Evolutionary conservation across 176 grass and related monocot genomes (phyloP).

Genomic region (Saccharum spontaneum): DNA sequence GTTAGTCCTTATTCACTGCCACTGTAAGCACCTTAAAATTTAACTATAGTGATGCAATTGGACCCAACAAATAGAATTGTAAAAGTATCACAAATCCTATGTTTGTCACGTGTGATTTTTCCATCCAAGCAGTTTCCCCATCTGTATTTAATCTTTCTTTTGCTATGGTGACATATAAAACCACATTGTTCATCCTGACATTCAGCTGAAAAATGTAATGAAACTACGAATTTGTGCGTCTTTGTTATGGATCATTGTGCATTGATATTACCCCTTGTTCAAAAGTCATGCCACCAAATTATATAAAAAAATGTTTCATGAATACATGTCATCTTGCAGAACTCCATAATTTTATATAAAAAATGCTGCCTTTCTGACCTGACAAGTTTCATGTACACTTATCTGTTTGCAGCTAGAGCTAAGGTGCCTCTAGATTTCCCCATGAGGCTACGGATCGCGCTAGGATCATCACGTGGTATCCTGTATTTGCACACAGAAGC

Average conservation of each 20-base stretch:
- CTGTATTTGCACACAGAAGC: slow-evolving; percentile 69
- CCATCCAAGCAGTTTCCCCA: background rate
- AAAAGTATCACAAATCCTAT: background rate
- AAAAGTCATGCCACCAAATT: background rate
- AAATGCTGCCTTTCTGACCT: too few relatives aligned
- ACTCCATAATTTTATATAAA: too few relatives aligned
- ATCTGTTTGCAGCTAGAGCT: slow-evolving; percentile 39
- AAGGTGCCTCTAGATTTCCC: slow-evolving; percentile 50
- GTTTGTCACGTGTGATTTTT: background rate
- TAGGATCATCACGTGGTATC: slow-evolving; percentile 64
- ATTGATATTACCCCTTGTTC: background rate
- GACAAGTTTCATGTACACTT: too few relatives aligned
- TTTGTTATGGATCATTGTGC: background rate
- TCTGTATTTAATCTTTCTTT: background rate
- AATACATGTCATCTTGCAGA: background rate
- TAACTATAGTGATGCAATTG: background rate
- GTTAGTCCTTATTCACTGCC: slow-evolving; percentile 40
- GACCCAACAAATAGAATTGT: background rate
- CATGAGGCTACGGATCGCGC: slow-evolving; percentile 44
- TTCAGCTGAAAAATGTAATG: background rate
- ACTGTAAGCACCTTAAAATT: slow-evolving; percentile 9
- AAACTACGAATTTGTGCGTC: background rate
- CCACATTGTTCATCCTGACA: background rate
- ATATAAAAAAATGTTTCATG: background rate
- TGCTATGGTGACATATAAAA: background rate